Conservation (phyloP, 1,139 yeast species). For the Debaryomyces nepalensis region DNA sequence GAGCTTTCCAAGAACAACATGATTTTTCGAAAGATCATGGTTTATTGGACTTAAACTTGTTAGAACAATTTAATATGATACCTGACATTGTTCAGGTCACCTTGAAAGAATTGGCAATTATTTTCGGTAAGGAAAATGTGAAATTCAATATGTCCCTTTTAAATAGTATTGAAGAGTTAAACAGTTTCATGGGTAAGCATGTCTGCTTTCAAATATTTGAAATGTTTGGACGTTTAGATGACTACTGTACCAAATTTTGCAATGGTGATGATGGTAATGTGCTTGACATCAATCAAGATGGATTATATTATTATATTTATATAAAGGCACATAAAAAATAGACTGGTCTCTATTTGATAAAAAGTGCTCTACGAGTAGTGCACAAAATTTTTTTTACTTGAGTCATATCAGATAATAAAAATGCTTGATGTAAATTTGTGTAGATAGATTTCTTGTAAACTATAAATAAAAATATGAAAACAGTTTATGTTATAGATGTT, state of each 20-base stretch:
- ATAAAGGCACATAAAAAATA: constrained; percentile 33
- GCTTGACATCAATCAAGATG: constrained; percentile 20
- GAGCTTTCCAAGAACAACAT: background rate
- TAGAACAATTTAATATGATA: constrained; percentile 27
- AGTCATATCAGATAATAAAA: constrained; percentile 5
- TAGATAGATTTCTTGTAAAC: background rate
- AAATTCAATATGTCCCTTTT: constrained; percentile 37
- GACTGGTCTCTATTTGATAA: constrained; percentile 3
- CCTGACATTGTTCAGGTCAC: constrained; percentile 32
- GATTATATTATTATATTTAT: constrained; percentile 36
- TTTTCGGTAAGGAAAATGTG: constrained; percentile 44
- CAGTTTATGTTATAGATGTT: constrained; percentile 85
- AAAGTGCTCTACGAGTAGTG: constrained; percentile 4
- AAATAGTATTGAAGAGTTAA: constrained; percentile 38
- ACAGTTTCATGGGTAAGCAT: constrained; percentile 36
- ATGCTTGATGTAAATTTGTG: background rate
- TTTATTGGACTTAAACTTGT: constrained; percentile 27
- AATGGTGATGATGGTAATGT: constrained; percentile 21
- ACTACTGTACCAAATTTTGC: constrained; percentile 28
- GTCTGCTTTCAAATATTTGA: constrained; percentile 38
- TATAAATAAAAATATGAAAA: constrained; percentile 13
- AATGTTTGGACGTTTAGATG: constrained; percentile 38
- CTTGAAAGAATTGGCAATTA: constrained; percentile 26
- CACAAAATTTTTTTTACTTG: constrained; percentile 4
- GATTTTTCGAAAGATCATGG: constrained; percentile 8